Base-by-base conservation (phyloP, 352 stramenopile species). In the Elongisporangium anandrum region DNA sequence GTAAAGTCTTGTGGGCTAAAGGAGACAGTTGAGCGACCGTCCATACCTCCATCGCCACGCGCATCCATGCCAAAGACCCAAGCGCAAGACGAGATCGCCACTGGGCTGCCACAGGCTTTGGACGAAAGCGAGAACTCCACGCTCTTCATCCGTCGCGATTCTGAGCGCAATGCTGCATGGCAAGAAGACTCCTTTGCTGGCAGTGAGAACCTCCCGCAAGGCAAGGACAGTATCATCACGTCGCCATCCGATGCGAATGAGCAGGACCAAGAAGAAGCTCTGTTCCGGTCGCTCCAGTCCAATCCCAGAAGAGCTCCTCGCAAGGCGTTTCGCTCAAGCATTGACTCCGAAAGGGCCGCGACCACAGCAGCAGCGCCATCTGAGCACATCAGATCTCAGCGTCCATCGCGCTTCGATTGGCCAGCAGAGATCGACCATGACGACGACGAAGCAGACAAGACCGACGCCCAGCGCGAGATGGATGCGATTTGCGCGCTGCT, bases 401-500 rank as follows among this genome's bases (percentile, higher is more conserved):
- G 29, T 15, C 29, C 4, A 41, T 41, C 29, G 29, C 29, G 4
- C 29, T 41, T 41, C 29, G 29, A 15, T 8, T 41, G 29, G 29
- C 29, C 29, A 41, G 29, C 29, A 41, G 29, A 41, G 9, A 4
- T 41, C 4, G 5, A 15, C 13, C 29, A 8, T 15, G 49, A 64
- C 1, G 52, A 67, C 15, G 64, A 66, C 29, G 29, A 41, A 8
- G 29, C 29, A 34, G 24, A 23, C 50, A 88, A 83, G 62, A 85
- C 74, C 1, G 65, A 83, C 23, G 72, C 78, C 24, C 74, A 86
- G 65, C 75, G 72, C 48, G 76, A 88, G 69, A 72, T 75, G 59
- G 80, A 88, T 54, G 79, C 79, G 9, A 83, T 87, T 53, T 63
- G 72, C 59, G 75, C 59, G 26, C 63, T 89, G 24, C 65, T 89